Evolutionary conservation across 345 rosid species (phyloP), one percentile per base, ranked within the genome.

Genomic region (Corchorus olitorius): DNA sequence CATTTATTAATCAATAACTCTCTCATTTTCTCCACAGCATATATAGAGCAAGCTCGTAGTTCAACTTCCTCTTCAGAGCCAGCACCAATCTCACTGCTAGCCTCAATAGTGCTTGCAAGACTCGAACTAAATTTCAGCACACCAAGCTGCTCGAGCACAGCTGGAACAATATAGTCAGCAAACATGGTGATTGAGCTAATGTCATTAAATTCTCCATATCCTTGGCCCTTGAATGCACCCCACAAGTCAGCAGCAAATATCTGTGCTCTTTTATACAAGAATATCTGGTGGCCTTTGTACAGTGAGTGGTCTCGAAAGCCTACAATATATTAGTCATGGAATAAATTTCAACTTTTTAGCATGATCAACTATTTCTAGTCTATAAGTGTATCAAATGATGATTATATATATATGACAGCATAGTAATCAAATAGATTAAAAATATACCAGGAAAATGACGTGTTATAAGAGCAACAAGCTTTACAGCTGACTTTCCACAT

Each of bases 51-150:
- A 62, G 97, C 97, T 65, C 94, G 88, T 60, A 90, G 81, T 85
- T 92, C 97, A 69, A 92, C 83, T 83, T 92, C 97, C 87, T 92
- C 94, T 79, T 92, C 92, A 48, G 89, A 89, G 65, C 97, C 97
- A 22, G 94, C 80, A 78, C 76, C 82, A 80, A 92, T 87, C 82
- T 86, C 94, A 37, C 65, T 65, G 33, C 80, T 77, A 35, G 86
- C 75, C 54, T 81, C 86, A 73, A 92, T 88, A 49, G 69, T 73
- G 73, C 55, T 88, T 49, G 85, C 84, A 54, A 92, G 91, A 61
- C 75, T 59, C 64, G 93, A 79, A 75, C 91, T 88, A 78, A 87
- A 90, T 83, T 88, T 86, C 37, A 92, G 89, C 79, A 90, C 91
- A 59, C 97, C 97, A 41, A 92, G 93, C 79, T 88, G 90, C 81